phyloP scores from a whole-genome alignment of 495 filamentous ascomycete genomes.

The Clavariopsis aquatica region DNA sequence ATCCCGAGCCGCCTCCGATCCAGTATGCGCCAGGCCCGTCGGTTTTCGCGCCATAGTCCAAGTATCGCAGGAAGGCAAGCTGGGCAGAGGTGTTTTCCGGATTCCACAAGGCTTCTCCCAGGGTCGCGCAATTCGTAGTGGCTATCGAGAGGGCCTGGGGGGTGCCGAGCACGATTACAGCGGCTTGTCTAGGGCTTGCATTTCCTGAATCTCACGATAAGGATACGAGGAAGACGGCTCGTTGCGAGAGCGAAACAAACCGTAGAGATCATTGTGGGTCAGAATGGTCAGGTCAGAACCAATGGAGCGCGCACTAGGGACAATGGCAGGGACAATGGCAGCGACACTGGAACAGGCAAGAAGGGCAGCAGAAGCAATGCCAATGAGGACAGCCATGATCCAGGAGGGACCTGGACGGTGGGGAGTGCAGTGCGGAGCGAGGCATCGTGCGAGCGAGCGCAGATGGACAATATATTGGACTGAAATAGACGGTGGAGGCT shows the following conservation, averaged over 20 bases:
- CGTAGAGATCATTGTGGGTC: conserved; percentile 32
- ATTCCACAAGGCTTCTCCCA: conserved; percentile 26
- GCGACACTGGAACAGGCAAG: background rate
- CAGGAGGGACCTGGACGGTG: conserved; percentile 1
- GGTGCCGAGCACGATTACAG: conserved; percentile 19
- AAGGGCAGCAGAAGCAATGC: background rate
- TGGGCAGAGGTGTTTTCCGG: conserved; percentile 4
- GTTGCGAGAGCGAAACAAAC: conserved; percentile 2
- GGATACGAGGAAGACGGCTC: background rate
- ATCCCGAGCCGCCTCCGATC: conserved; percentile 13
- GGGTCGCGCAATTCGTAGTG: conserved; percentile 9
- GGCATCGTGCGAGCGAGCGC: background rate
- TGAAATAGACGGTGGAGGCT: background rate
- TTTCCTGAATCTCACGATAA: conserved; percentile 7
- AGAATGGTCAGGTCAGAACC: conserved; percentile 22
- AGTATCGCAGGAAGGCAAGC: conserved; percentile 12
- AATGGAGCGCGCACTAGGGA: conserved; percentile 18
- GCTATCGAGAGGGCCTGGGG: conserved; percentile 1
- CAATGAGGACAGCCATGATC: conserved; percentile 12
- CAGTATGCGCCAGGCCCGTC: conserved; percentile 8
- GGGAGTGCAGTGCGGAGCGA: background rate
- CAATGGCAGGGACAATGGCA: background rate
- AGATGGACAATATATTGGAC: conserved; percentile 1
- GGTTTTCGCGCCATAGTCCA: conserved; percentile 19
- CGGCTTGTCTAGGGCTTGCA: conserved; percentile 11